A percentile compares a stretch with the other conserved stretches of the same genome.
These are phyloP conservation scores for Massariosphaeria phaeospora DNA, from an alignment of 495 filamentous ascomycete species.

Conservation along the genomic window DNA sequence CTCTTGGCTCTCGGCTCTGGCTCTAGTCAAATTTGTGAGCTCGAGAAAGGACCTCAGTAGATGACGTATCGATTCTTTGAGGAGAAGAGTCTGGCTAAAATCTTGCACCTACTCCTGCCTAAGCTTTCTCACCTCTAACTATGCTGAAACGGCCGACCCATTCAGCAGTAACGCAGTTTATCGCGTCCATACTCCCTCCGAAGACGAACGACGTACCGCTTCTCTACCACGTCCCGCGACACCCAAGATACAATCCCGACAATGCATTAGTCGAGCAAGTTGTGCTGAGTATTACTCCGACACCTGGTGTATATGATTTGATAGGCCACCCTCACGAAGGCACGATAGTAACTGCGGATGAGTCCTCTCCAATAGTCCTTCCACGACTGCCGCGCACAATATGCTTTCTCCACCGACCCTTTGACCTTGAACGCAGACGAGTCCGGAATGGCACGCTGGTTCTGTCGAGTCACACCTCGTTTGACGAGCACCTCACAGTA, in stretches of 20 bases:
- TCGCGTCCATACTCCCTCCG: slow-evolving; percentile 6
- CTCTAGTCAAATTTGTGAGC: too few relatives aligned
- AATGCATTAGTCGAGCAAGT: neutral
- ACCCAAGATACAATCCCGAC: neutral
- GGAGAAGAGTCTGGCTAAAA: too few relatives aligned
- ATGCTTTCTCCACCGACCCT: slow-evolving; percentile 32
- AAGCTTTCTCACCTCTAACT: neutral
- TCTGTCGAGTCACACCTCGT: slow-evolving; percentile 26
- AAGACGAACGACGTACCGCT: slow-evolving; percentile 4
- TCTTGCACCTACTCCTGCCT: too few relatives aligned
- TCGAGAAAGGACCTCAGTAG: too few relatives aligned
- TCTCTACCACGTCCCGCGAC: slow-evolving; percentile 9
- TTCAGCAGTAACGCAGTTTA: neutral
- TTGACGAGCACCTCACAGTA: slow-evolving; percentile 28
- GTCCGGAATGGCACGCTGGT: slow-evolving; percentile 19
- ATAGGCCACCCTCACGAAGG: slow-evolving; percentile 1
- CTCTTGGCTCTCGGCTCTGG: too few relatives aligned
- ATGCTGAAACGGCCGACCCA: slow-evolving; percentile 12
- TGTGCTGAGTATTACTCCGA: slow-evolving; percentile 18
- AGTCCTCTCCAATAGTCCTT: neutral
- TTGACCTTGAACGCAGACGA: slow-evolving; percentile 10
- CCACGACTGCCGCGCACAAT: slow-evolving; percentile 1
- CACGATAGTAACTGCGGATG: neutral
- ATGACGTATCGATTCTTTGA: too few relatives aligned
- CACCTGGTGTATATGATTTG: slow-evolving; percentile 4